Base-by-base conservation (phyloP, 1,284 basidiomycete species). In the Schizophyllum commune region DNA sequence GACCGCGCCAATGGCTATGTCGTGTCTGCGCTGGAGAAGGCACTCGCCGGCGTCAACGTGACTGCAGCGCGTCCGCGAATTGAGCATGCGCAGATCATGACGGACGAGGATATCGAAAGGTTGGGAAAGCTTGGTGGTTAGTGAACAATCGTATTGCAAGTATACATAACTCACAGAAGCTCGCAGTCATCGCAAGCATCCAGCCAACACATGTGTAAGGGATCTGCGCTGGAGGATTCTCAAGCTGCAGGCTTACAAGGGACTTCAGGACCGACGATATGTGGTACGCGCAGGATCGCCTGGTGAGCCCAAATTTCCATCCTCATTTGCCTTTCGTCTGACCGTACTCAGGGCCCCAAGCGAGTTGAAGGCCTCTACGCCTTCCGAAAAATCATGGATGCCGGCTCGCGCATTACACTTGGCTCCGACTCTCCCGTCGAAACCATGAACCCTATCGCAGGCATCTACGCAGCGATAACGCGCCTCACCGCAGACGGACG, bases 351-450 rank as follows among this genome's bases (percentile, higher is more conserved):
- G 89, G 93, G 94, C 5, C 82, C 88, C 15, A 89, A 93, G 66
- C 85, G 95, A 58, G 84, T 95, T 52, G 89, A 88, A 68, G 84
- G 86, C 5, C 82, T 96, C 1, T 97, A 97, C 69, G 92, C 94
- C 0, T 96, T 95, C 82, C 84, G 87, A 27, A 83, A 84, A 63
- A 77, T 90, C 52, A 71, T 88, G 21, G 80, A 85, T 66, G 79
- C 79, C 62, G 84, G 84, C 56, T 84, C 83, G 19, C 79, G 81
- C 61, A 82, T 88, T 60, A 80, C 85, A 21, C 74, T 96, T 17
- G 94, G 95, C n/a, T 93, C 91, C 1, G 94, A 97, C 73, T 92
- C 92, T 66, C 95, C 94, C 1, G 94, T 98, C 32, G 94, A 95
- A 69, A 77, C 80, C 56, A 80, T 90, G 73, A 89, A 91, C 68